Conservation (phyloP, 495 filamentous ascomycete species). For the Podospora australis region DNA sequence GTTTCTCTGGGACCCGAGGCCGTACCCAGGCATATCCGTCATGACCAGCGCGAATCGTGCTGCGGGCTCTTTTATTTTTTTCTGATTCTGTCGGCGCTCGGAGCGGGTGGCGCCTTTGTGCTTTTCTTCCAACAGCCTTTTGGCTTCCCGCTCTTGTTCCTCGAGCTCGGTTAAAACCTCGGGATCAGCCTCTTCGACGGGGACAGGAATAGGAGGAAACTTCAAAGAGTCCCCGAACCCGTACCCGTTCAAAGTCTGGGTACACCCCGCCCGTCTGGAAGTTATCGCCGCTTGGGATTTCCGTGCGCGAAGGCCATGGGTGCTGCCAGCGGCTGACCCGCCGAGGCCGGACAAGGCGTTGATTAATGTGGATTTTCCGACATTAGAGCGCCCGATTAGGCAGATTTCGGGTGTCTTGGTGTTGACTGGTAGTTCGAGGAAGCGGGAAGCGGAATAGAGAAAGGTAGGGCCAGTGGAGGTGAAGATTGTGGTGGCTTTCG, state of each 20-base stretch:
- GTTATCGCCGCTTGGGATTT: constrained; percentile 48
- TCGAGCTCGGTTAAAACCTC: constrained; percentile 19
- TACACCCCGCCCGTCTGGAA: constrained; percentile 67
- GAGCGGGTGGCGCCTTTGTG: background rate
- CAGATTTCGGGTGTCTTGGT: constrained; percentile 53
- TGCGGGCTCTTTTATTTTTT: constrained; percentile 38
- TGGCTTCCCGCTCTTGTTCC: constrained; percentile 4
- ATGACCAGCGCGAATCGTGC: constrained; percentile 55
- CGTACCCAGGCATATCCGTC: constrained; percentile 94
- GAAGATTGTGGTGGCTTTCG: constrained; percentile 55
- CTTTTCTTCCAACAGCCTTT: background rate
- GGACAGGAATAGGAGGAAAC: no score
- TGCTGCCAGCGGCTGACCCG: constrained; percentile 13
- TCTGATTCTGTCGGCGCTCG: background rate
- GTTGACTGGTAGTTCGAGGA: constrained; percentile 57
- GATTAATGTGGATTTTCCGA: constrained; percentile 82
- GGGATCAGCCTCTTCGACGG: constrained; percentile 6
- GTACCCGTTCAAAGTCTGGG: constrained; percentile 78
- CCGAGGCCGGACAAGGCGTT: constrained; percentile 67
- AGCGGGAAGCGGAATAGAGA: constrained; percentile 64
- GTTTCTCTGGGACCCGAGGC: constrained; percentile 61
- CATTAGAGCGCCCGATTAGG: constrained; percentile 73
- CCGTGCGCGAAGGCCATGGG: constrained; percentile 18
- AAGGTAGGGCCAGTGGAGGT: constrained; percentile 52
- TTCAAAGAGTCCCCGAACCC: constrained; percentile 64